Evolutionary conservation across 2,329 filamentous ascomycete genomes (phyloP), one percentile per base, ranked within the genome.

Genomic region (Aspergillus nomiae): DNA sequence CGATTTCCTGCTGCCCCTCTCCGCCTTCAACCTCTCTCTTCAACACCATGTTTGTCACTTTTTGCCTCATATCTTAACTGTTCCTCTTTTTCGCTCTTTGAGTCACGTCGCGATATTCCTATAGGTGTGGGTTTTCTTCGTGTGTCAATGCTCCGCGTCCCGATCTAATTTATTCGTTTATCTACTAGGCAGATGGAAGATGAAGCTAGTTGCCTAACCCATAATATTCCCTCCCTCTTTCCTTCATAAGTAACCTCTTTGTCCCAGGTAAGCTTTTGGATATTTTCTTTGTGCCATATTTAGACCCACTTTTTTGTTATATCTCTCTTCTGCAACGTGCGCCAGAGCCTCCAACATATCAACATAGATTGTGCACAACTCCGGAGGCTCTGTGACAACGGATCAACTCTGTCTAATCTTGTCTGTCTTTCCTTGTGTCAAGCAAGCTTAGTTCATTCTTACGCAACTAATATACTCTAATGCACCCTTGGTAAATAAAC

Each of bases 151-250:
- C 48, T 38, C 51, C 30, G 51, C 14, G 26, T 32, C 30, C 36
- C 16, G n/a, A 32, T 54, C 36, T 38, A 59, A 59, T 53, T 43
- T 51, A 21, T n/a, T 45, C 57, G 32, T 50, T 43, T 41, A 34
- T 48, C 32, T 50, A 50, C 46, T 59, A 59, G 58, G 58, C 58
- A 59, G 58, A 54, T 53, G 30, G 48, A 59, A 34, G 32, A 41
- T 51, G 48, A 59, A 21, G 46, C 50, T 59, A 59, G 58, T 54
- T 59, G 58, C 58, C 58, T 59, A 59, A 59, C 58, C 36, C 48
- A 59, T 21, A 53, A 53, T 59, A 51, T 43, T 48, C 45, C n/a
- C 46, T 26, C 36, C 28, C 19, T 51, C 58, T 28, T 45, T 41
- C 36, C 24, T 36, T 59, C 38, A 59, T 59, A 59, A 51, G 48